Base-by-base conservation (phyloP, 1,284 basidiomycete genomes). In the Somion occarium region DNA sequence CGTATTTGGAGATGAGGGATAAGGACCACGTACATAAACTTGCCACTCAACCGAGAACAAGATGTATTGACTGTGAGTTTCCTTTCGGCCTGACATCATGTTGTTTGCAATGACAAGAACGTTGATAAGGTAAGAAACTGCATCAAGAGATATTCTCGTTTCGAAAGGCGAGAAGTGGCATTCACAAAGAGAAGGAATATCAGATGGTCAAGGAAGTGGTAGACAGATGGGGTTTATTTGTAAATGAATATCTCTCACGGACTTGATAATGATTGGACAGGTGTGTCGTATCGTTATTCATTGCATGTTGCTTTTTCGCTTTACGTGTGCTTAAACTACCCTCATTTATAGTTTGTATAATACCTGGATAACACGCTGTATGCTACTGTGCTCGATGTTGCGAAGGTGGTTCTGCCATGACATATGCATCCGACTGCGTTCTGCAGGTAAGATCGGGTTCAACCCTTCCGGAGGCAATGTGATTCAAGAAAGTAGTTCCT, bases 131-230 rank as follows among this genome's bases (percentile, higher is more conserved):
- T 57, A 79, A 79, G 9, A 68, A 59, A 7, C 59, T 75, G 19
- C 88, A 91, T 64, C 80, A 79, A 61, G 88, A 91, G 62, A 88
- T 91, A 18, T 91, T 91, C 61, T 68, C 83, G 24, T 88, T 91
- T 58, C 66, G 68, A 30, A 76, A 80, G 30, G 73, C 79, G 42
- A 64, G 62, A 38, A 67, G 63, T 15, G 85, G 84, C 0, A 62
- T 52, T 26, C 75, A 79, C 57, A 73, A 77, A 55, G 80, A 78
- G 3, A 78, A 72, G 56, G 88, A 91, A 67, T 91, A 84, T 82
- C 54, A 66, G 15, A 72, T 91, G 26, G 85, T 91, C 34, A 80
- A 79, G 59, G 85, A 85, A 42, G 79, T 90, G 7, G 78, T 91
- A 48, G 79, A 85, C 61, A 81, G 79, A 53, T 91, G 88, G 88